Base-by-base conservation (phyloP, 148 eudicot genomes). In the Chenopodium album region DNA sequence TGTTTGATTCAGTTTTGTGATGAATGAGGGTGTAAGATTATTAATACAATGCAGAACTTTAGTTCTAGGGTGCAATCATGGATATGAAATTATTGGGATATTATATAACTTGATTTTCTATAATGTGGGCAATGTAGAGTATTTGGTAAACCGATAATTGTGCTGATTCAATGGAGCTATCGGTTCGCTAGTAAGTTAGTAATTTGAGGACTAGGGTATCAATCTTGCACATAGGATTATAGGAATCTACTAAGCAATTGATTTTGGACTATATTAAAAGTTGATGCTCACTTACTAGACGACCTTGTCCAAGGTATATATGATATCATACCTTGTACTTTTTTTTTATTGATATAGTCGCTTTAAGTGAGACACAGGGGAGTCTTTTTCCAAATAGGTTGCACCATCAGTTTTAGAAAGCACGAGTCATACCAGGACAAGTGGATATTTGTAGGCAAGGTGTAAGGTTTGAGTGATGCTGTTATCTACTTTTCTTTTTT, bases 61-160 rank as follows among this genome's bases (percentile, higher is more conserved):
- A n/a, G 82, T 79, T n/a, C 28, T 19, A 29, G 20, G 69, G 26
- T 80, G n/a, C 77, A 47, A 73, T 47, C 20, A 64, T 22, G 11
- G 28, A n/a, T 7, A 64, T 4, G 6, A 9, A 64, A 9, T 9
- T n/a, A 64, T 64, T 23, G 26, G 32, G 68, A 64, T 64, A 13
- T 5, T 0, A 8, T 23, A 8, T 64, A 29, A 64, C 2, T 26
- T 64, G 31, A 9, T n/a, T n/a, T 64, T 3, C 28, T 23, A 9
- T 4, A 64, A 64, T 64, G 3, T 26, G 68, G 52, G 54, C 16
- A 9, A 50, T 50, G 2, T 17, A 59, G 4, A 59, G 63, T 59
- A 59, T 59, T 3, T 59, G n/a, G 22, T 59, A 13, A 59, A 16
- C 19, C 19, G n/a, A 59, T 59, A 59, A 59, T 19, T 59, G 5